phyloP scores from a whole-genome alignment of 306 rosid genomes.

The Neltuma alba region DNA sequence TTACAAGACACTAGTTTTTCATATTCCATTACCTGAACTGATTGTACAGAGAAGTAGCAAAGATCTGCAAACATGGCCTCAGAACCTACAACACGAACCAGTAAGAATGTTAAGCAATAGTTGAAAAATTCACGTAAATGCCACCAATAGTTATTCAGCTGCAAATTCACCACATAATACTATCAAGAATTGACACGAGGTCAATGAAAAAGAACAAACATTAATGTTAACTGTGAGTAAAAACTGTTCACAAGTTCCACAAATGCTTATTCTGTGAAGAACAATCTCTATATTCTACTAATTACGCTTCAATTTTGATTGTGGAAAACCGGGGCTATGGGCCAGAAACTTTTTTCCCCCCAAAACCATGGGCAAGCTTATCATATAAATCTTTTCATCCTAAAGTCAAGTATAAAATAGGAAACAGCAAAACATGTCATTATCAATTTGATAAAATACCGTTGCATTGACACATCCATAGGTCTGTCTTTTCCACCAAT shows the following conservation, averaged over 20 bases:
- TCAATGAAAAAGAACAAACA: neutral
- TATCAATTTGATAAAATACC: neutral
- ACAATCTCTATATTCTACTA: conserved; percentile 3
- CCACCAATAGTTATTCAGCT: neutral
- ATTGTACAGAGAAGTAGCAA: conserved; percentile 90
- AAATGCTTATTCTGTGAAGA: neutral
- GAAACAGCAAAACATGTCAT: conserved; percentile 7
- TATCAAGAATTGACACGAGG: neutral
- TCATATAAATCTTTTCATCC: neutral
- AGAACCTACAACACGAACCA: conserved; percentile 67
- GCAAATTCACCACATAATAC: conserved; percentile 19
- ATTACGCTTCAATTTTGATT: conserved; percentile 6
- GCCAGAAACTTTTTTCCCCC: neutral
- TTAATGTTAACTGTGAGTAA: neutral
- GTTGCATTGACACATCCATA: neutral
- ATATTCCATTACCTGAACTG: conserved; percentile 79
- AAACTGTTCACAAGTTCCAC: neutral
- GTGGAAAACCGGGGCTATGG: neutral
- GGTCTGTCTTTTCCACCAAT: neutral
- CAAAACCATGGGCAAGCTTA: conserved; percentile 4
- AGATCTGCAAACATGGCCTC: conserved; percentile 99
- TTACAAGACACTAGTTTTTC: conserved; percentile 2
- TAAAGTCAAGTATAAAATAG: neutral
- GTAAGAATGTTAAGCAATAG: conserved; percentile 25
- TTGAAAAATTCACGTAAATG: conserved; percentile 13